Base-by-base conservation (phyloP, 768 basidiomycete species). In the Tricholoma hemisulphureum region DNA sequence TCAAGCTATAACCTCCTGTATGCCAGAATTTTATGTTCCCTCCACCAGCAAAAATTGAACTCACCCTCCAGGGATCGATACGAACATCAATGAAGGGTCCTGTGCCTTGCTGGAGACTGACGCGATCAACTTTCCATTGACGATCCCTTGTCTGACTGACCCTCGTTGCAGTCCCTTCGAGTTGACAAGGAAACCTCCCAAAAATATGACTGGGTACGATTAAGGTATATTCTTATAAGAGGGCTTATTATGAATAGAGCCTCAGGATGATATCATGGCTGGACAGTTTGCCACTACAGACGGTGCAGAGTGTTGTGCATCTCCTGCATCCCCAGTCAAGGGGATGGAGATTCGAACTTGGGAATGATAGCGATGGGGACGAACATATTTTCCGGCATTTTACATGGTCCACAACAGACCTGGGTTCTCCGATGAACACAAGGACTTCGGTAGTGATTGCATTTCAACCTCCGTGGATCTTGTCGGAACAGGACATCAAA, bases 391-490 rank as follows among this genome's bases (percentile, higher is more conserved):
- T 81, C 58, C 75, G 72, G 55, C 73, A 78, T 57, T 81, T 79
- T 58, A 69, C 76, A 53, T 84, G 83, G 77, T 61, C 65, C n/a
- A 62, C 55, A 13, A 60, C 57, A 6, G 45, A 35, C 34, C 23
- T 37, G 14, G 51, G 34, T 21, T n/a, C 13, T 24, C 8, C 51
- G 7, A 6, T 34, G 29, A 46, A 28, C 26, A 53, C 46, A 4
- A 51, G 63, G 23, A 10, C 23, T 29, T 75, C 77, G 43, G 71
- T 86, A 18, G 67, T 83, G 3, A 67, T 87, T 39, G 83, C 79
- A n/a, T 81, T 82, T 60, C 84, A 86, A 65, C 81, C 85, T 2
- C 83, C 84, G 6, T 85, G 82, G 80, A 72, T 84, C 21, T 76
- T 86, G 39, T 81, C 81, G 10, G 64, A 67, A n/a, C 75, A 77